Base-by-base conservation (phyloP, 1,284 basidiomycete genomes). In the Malassezia psittaci region DNA sequence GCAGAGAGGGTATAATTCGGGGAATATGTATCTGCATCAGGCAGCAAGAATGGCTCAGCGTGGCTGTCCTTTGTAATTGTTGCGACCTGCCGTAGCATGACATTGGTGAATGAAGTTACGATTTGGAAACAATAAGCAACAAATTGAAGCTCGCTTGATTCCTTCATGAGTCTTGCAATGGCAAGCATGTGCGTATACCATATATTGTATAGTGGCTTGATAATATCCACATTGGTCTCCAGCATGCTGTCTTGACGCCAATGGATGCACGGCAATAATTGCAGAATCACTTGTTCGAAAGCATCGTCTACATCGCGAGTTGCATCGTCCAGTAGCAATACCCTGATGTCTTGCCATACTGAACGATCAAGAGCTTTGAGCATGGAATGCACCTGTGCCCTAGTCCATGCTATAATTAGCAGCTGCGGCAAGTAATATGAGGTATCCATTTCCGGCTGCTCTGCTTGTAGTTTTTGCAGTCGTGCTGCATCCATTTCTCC, bases 101-200 rank as follows among this genome's bases (percentile, higher is more conserved):
- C 32, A 19, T 57, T 57, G 16, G 43, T 39, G 12, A 57, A 40
- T 12, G 54, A 34, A 3, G 54, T 57, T 5, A 48, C 36, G 16
- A 43, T n/a, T 18, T 24, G 34, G 16, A 52, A 46, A 9, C 35
- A 48, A 36, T n/a, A 32, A 2, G 54, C 54, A 10, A 33, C 34
- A 13, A n/a, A 38, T 6, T 37, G 40, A 35, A 11, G 16, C 15
- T 29, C 44, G 19, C 10, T 12, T 19, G 45, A 9, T 13, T 15
- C 24, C 29, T 45, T n/a, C 13, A 21, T 1, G 29, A 47, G 33
- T 13, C n/a, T n/a, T 18, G 32, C 33, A 21, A 47, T n/a, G 5
- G 45, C 34, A 11, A 10, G 9, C 19, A 47, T 29, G 13, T 16
- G 15, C 16, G 29, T 24, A 29, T 16, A 24, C 53, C 53, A 55